These are phyloP conservation scores for Medakamo hakoo DNA, from an alignment of 139 green algal genomes.

Conservation along the genomic window DNA sequence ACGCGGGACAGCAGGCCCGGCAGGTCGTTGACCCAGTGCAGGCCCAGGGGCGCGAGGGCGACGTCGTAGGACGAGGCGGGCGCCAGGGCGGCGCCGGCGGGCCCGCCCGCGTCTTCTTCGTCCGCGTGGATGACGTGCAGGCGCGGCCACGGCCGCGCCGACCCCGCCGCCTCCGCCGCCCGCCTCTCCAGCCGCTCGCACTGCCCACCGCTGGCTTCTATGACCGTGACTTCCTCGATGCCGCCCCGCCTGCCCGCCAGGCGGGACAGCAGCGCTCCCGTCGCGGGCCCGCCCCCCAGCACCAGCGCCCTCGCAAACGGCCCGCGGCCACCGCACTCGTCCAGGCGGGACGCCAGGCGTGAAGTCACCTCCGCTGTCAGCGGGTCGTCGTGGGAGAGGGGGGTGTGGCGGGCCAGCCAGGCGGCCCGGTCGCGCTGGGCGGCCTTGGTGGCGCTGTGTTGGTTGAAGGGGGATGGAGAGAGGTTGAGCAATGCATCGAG, in stretches of 20 bases:
- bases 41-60: conserved; percentile 42
- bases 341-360: too few species aligned
- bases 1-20: conserved; percentile 40
- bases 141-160: neutral
- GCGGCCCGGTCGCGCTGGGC: neutral
- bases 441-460: neutral
- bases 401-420: neutral
- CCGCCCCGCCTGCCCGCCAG: too few species aligned
- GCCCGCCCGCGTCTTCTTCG: neutral
- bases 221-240: neutral
- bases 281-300: neutral
- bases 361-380: too few species aligned
- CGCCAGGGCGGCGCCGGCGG: neutral
- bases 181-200: neutral
- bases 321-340: too few species aligned
- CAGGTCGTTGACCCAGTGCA: conserved; percentile 71
- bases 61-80: conserved; percentile 13
- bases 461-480: neutral
- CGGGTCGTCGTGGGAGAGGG: too few species aligned
- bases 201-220: neutral
- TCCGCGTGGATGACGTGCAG: neutral
- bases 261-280: neutral
- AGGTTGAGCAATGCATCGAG: neutral
- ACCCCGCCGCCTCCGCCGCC: too few species aligned
- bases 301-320: neutral